phyloP scores from a whole-genome alignment of 2,329 filamentous ascomycete genomes.

The Aspergillus luchuensis region DNA sequence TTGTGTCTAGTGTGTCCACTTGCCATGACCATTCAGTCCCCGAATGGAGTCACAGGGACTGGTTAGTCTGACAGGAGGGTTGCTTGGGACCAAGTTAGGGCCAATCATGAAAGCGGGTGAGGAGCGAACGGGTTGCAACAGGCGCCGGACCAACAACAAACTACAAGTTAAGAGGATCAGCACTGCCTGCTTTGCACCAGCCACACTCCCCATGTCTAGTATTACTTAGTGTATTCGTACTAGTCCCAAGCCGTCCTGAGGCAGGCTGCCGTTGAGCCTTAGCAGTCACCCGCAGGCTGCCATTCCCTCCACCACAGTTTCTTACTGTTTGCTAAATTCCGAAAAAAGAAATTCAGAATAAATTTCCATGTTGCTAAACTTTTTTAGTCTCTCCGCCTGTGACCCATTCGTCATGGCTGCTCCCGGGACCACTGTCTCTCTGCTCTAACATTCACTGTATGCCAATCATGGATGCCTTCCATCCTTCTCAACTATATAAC shows the following conservation, averaged over 20 bases:
- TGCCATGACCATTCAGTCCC: neutral
- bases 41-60: neutral
- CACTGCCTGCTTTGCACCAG: slow-evolving; percentile 18
- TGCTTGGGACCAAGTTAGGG: neutral
- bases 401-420: slow-evolving; percentile 24
- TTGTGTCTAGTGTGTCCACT: neutral
- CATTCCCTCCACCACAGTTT: neutral
- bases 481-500: slow-evolving; percentile 16
- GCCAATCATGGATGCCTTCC: slow-evolving; percentile 17
- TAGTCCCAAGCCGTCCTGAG: neutral
- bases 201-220: neutral
- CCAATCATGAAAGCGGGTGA: slow-evolving; percentile 14
- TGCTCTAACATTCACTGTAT: neutral
- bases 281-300: slow-evolving; percentile 12
- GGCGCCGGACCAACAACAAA: slow-evolving; percentile 7
- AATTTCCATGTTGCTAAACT: neutral
- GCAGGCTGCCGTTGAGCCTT: neutral
- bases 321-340: neutral
- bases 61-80: slow-evolving; percentile 9
- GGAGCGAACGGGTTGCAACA: slow-evolving; percentile 9
- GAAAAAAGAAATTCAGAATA: neutral
- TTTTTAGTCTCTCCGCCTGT: slow-evolving; percentile 12
- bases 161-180: neutral
- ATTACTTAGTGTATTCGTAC: no score
- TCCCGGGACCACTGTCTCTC: neutral